Conservation (phyloP, 805 yeast genomes). For the Metschnikowia matae region DNA sequence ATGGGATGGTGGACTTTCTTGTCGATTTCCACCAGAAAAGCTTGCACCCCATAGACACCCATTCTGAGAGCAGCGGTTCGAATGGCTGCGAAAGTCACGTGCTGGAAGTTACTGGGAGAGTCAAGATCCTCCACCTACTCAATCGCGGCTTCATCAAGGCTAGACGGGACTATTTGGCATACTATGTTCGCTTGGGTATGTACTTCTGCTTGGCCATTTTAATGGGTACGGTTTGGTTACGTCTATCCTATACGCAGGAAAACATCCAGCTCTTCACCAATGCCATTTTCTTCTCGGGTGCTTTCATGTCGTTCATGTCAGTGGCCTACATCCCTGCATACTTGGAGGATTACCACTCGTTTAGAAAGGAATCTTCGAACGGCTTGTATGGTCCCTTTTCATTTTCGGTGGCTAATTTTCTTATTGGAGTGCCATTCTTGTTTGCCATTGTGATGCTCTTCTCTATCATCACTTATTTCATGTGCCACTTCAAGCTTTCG, state of each 20-base stretch:
- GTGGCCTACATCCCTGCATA: conserved; percentile 41
- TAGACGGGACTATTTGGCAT: conserved; percentile 32
- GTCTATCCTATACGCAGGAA: conserved; percentile 21
- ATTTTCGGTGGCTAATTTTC: conserved; percentile 31
- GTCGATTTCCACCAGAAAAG: not conserved
- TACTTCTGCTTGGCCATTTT: conserved; percentile 37
- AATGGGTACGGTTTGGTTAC: conserved; percentile 40
- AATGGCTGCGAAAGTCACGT: not conserved
- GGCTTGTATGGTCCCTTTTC: conserved; percentile 37
- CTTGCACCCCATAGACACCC: not conserved
- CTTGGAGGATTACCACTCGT: conserved; percentile 30
- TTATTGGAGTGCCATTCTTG: conserved; percentile 35
- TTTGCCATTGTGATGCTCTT: conserved; percentile 29
- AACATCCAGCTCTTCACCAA: conserved; percentile 28
- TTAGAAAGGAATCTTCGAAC: conserved; percentile 29
- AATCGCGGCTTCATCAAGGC: conserved; percentile 29
- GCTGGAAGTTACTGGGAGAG: not conserved
- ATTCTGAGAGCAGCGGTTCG: not conserved
- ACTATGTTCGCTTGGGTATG: conserved; percentile 35
- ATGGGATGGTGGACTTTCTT: conserved; percentile 2
- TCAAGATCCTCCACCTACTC: conserved; percentile 18
- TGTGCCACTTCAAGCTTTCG: conserved; percentile 27
- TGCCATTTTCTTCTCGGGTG: conserved; percentile 39
- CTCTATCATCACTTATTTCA: conserved; percentile 31
- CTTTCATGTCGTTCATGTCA: conserved; percentile 43